A percentile compares a stretch with the other conserved stretches of the same genome.
These are phyloP conservation scores for Fusarium protoensiforme DNA, from an alignment of 2,329 filamentous ascomycete species.

Conservation along the genomic window DNA sequence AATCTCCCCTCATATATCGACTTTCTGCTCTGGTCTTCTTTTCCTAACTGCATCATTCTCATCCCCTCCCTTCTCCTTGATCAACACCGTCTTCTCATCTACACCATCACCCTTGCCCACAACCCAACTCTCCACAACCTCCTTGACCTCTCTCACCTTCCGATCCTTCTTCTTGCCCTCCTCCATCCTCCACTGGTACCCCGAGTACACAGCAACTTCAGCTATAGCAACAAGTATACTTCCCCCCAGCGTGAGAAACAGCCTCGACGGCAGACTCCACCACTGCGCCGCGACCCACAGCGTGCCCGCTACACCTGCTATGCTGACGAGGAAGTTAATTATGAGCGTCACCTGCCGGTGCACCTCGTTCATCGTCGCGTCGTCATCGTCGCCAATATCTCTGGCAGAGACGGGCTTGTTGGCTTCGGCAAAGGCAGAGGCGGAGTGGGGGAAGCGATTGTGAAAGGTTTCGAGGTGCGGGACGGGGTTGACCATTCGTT, in stretches of 20 bases:
- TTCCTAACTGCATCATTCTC: conserved; percentile 40
- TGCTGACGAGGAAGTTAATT: conserved; percentile 88
- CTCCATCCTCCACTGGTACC: conserved; percentile 77
- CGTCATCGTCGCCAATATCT: conserved; percentile 68
- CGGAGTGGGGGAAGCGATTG: conserved; percentile 67
- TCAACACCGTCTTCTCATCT: conserved; percentile 38
- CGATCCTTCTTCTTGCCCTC: conserved; percentile 74
- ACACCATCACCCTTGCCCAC: conserved; percentile 56
- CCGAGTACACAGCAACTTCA: conserved; percentile 81
- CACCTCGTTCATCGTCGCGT: conserved; percentile 74
- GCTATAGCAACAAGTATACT: conserved; percentile 77
- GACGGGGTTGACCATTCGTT: conserved; percentile 77
- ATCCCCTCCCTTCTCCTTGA: conserved; percentile 37
- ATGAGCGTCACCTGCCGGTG: conserved; percentile 87
- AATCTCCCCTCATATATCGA: conserved; percentile 5
- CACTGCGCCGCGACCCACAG: conserved; percentile 82
- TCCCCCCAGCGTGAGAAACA: conserved; percentile 78
- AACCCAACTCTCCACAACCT: conserved; percentile 79
- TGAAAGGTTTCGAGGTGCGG: conserved; percentile 67
- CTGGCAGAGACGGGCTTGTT: conserved; percentile 59
- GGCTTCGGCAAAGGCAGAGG: conserved; percentile 66
- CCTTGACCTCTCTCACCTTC: conserved; percentile 71
- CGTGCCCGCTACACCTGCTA: conserved; percentile 80
- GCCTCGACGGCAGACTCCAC: conserved; percentile 77
- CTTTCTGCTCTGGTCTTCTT: conserved; percentile 31